Evolutionary conservation across 352 stramenopile species (phyloP), one percentile per base, ranked within the genome.

Genomic region (Globisporangium irregulare): DNA sequence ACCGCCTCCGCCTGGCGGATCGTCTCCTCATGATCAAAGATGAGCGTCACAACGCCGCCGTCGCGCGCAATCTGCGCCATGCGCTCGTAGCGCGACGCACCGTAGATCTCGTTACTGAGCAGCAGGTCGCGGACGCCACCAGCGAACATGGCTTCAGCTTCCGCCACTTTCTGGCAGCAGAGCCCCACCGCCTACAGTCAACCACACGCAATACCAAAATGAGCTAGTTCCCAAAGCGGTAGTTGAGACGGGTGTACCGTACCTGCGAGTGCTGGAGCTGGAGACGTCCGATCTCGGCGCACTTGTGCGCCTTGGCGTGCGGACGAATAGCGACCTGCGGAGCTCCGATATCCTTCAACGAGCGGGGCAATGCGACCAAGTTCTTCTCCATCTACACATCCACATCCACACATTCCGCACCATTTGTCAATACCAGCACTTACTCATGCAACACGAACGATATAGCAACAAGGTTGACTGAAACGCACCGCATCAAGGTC

Each of bases 271-370:
- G 60, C 25, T 71, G 50, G 6, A 93, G 50, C 65, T 93, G 84
- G 9, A 84, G 65, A 1, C 73, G 73, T 4, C 74, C 84, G 48
- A 93, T 71, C 14, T 67, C 67, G 24, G 81, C 80, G 66, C 73
- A 79, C 67, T 93, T 93, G 76, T 93, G 84, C 2, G 84, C 82
- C 62, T 93, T 93, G 64, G 80, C 82, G 69, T 93, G 84, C 38
- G 84, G 84, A 32, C 84, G 82, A 32, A 90, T 89, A 34, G 68
- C 70, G 10, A 91, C 73, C 27, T 70, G 34, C 6, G 73, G 61
- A 53, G 66, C 58, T 18, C 53, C 62, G 20, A 43, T 15, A 43
- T 65, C 27, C 53, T 72, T 29, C 5, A 91, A 64, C 22, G 79
- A 76, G 4, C 55, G 46, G 1, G 81, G 81, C 27, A 91, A 61